Evolutionary conservation across 2,329 filamentous ascomycete species (phyloP), one percentile per base, ranked within the genome.

Genomic region (Ilyonectria mors-panacis): DNA sequence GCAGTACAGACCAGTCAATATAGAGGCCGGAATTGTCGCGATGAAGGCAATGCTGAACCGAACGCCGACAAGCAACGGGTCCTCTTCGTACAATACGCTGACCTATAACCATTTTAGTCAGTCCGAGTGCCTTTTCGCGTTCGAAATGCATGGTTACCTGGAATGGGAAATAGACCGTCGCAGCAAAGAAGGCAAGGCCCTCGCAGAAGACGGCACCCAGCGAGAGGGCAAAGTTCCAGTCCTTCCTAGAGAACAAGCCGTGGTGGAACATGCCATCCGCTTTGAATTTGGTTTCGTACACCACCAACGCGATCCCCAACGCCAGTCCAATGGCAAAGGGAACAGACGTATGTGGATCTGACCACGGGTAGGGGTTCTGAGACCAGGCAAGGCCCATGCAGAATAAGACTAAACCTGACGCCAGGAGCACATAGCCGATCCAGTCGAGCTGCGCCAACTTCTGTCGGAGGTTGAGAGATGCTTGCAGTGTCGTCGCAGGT

Each of bases 191-290:
- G 19, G 76, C 78, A 0, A 82, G 15, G 77, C 81, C 67, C 80
- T 81, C 42, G 72, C 74, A 62, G 35, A 82, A 82, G 10, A 82
- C 74, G 23, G 79, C 81, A 9, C 77, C 37, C 4, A 80, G 63
- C 0, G 78, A 74, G 55, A 84, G 77, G n/a, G 77, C 48, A 66
- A 82, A 83, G 67, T 82, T 83, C 54, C 78, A 74, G 60, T 78
- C 73, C 19, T 71, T 33, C 7, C 63, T 57, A 9, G 6, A 62
- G 71, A 82, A 83, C 2, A 83, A 73, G 1, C 75, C 78, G 63
- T 84, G 80, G 58, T 83, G 81, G 59, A 84, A 81, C 78, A 83
- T 79, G 28, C 81, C 81, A 58, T 83, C 81, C 17, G 66, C 76
- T 66, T 80, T 82, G 64, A 78, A 76, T 35, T 58, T 73, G 1